Conservation (phyloP, 208 protist species). For the Ichthyophonus hoferi region DNA sequence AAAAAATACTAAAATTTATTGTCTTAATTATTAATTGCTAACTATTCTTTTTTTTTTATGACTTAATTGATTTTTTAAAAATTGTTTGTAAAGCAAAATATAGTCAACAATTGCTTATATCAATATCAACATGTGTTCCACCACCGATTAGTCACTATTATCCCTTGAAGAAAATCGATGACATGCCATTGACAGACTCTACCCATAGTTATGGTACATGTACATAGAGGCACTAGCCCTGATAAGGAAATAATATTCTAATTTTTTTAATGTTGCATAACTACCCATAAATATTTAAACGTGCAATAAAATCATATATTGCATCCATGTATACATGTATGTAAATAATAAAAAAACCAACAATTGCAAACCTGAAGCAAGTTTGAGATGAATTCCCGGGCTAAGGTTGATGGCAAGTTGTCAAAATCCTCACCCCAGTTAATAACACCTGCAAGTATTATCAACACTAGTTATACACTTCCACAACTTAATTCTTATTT, state of each 20-base stretch:
- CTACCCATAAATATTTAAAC: not conserved
- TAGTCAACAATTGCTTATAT: too few relatives aligned
- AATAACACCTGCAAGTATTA: not conserved
- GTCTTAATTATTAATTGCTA: too few relatives aligned
- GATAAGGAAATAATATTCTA: not conserved
- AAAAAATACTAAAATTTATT: too few relatives aligned
- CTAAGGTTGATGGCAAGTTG: not conserved
- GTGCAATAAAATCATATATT: not conserved
- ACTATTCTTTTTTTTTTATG: too few relatives aligned
- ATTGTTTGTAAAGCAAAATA: too few relatives aligned
- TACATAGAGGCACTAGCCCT: not conserved
- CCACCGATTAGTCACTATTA: too few relatives aligned
- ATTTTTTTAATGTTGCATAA: not conserved
- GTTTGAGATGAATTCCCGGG: not conserved
- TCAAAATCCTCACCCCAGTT: not conserved
- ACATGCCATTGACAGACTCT: too few relatives aligned
- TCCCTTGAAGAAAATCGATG: too few relatives aligned
- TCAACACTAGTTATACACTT: not conserved
- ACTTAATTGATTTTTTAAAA: too few relatives aligned
- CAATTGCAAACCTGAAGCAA: not conserved
- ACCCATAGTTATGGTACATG: not conserved
- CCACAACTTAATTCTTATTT: not conserved
- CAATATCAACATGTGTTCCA: too few relatives aligned
- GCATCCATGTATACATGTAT: not conserved
- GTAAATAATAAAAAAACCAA: not conserved